Conservation (phyloP, 306 rosid genomes). For the Casuarina cunninghamiana region DNA sequence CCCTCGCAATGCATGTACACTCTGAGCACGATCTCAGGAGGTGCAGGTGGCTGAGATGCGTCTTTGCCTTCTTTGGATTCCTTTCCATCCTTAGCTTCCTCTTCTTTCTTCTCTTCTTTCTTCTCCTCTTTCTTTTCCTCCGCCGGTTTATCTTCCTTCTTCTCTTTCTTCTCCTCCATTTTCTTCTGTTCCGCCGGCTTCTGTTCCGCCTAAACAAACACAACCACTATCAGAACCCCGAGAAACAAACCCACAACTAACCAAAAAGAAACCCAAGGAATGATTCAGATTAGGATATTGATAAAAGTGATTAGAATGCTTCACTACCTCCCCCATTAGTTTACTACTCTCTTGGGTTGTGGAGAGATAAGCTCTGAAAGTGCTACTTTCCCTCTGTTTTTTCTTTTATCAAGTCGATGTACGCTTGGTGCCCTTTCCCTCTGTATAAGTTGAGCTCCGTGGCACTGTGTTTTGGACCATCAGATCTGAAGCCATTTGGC, state of each 20-base stretch:
- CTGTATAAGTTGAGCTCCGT: not conserved
- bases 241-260: not conserved
- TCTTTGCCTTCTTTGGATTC: constrained; percentile 36
- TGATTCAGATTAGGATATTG: not conserved
- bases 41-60: constrained; percentile 34
- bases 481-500: constrained; percentile 42
- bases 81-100: constrained; percentile 30
- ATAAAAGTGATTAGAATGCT: not conserved
- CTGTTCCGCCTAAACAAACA: constrained; percentile 55
- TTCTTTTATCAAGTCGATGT: not conserved
- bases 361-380: constrained; percentile 4
- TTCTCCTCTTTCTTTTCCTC: constrained; percentile 31
- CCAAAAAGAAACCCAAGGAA: not conserved
- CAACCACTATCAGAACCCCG: constrained; percentile 15
- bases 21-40: constrained; percentile 69
- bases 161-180: constrained; percentile 53
- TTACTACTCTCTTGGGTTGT: constrained; percentile 1
- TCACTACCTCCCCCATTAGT: constrained; percentile 59
- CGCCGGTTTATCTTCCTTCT: constrained; percentile 20
- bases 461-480: constrained; percentile 16
- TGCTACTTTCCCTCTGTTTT: not conserved
- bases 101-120: constrained; percentile 32
- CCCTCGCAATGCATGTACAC: constrained; percentile 98
- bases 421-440: not conserved
- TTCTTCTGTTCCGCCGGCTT: constrained; percentile 48